phyloP scores from a whole-genome alignment of 176 grass and related monocot species.

The Eleusine coracana region DNA sequence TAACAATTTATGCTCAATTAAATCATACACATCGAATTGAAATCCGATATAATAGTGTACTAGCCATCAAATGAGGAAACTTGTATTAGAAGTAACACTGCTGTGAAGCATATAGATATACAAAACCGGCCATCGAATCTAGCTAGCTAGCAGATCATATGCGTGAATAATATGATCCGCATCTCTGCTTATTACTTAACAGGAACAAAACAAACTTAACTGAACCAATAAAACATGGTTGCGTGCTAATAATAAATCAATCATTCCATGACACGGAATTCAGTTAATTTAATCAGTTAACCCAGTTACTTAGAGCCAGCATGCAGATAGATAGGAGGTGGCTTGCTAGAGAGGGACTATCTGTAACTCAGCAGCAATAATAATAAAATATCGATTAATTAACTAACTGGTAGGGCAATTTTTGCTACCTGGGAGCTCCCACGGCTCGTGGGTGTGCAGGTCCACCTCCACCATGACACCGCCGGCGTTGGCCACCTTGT shows the following conservation, averaged over 20 bases:
- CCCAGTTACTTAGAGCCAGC: neutral
- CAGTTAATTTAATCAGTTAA: constrained; percentile 2
- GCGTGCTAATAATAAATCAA: constrained; percentile 34
- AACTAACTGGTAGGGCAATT: neutral
- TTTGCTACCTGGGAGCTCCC: constrained; percentile 71
- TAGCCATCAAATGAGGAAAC: neutral
- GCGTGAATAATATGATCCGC: neutral
- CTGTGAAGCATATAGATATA: neutral
- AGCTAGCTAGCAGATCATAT: neutral
- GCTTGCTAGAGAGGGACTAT: constrained; percentile 13
- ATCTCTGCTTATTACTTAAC: constrained; percentile 7
- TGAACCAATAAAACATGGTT: constrained; percentile 22
- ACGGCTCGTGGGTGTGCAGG: constrained; percentile 73
- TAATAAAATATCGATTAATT: neutral
- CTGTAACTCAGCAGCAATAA: neutral
- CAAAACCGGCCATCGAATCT: neutral
- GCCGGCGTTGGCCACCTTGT: constrained; percentile 59
- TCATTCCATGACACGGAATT: constrained; percentile 30
- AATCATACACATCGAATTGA: neutral
- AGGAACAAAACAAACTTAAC: constrained; percentile 3
- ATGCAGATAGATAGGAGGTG: neutral
- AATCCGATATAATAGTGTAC: neutral
- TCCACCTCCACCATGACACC: constrained; percentile 68
- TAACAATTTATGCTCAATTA: too few relatives aligned
- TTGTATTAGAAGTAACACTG: constrained; percentile 25